phyloP scores from a whole-genome alignment of 2,329 filamentous ascomycete genomes.

The Epichloe uncinata region DNA sequence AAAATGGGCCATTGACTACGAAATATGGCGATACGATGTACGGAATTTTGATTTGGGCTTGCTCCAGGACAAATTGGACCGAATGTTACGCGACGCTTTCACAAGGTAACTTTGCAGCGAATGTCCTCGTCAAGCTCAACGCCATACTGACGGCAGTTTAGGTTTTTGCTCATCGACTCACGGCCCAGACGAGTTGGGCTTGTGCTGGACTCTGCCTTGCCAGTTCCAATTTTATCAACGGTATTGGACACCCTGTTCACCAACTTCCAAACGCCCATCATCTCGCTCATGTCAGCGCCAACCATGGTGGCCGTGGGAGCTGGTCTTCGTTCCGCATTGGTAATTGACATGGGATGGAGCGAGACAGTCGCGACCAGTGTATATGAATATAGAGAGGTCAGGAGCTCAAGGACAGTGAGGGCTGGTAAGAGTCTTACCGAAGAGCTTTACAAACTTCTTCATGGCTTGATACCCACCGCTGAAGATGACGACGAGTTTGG shows the following conservation, averaged over 20 bases:
- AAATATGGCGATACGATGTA: conserved; percentile 72
- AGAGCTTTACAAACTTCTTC: conserved; percentile 53
- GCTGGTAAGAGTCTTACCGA: conserved; percentile 60
- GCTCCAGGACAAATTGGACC: conserved; percentile 76
- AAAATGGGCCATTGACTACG: conserved; percentile 49
- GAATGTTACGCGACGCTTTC: conserved; percentile 67
- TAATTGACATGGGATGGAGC: conserved; percentile 85
- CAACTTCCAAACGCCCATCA: conserved; percentile 63
- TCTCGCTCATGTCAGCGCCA: conserved; percentile 69
- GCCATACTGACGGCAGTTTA: conserved; percentile 16
- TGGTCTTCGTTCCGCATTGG: conserved; percentile 70
- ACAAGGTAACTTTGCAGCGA: conserved; percentile 44
- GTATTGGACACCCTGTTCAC: conserved; percentile 68
- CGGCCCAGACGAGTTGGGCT: conserved; percentile 63
- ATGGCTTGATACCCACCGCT: conserved; percentile 14
- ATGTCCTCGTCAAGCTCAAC: not conserved
- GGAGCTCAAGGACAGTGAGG: conserved; percentile 54
- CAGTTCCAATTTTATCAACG: conserved; percentile 63
- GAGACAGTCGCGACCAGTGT: conserved; percentile 78
- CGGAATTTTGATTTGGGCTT: conserved; percentile 61
- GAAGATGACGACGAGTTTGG: conserved; percentile 17
- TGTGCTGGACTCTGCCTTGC: conserved; percentile 63
- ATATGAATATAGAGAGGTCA: conserved; percentile 81
- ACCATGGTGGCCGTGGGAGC: conserved; percentile 64
- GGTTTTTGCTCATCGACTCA: conserved; percentile 56